phyloP scores from a whole-genome alignment of 306 rosid genomes.

The Chamaecrista fasciculata region DNA sequence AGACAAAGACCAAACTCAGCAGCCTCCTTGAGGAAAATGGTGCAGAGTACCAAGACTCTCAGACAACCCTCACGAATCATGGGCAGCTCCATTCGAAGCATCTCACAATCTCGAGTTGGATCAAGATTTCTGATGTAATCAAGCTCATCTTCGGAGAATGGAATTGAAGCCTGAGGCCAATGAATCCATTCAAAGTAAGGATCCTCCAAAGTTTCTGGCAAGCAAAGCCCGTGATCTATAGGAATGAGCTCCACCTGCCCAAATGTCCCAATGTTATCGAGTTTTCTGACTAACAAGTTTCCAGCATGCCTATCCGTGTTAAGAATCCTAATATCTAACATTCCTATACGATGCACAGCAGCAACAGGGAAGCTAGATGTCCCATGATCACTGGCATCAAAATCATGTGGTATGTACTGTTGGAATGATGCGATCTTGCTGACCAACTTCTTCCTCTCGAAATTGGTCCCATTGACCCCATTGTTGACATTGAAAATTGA shows the following conservation, averaged over 20 bases:
- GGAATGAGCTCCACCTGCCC: constrained; percentile 95
- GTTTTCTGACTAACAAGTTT: constrained; percentile 81
- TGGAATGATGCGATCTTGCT: constrained; percentile 96
- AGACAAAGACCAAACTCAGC: constrained; percentile 79
- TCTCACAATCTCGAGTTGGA: constrained; percentile 60
- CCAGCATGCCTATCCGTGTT: constrained; percentile 99
- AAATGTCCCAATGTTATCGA: constrained; percentile 72
- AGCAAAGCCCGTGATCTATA: constrained; percentile 96
- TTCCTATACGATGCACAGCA: constrained; percentile 94
- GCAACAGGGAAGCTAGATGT: constrained; percentile 89
- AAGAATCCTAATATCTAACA: constrained; percentile 91
- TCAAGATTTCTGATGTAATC: constrained; percentile 62
- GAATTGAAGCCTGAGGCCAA: constrained; percentile 99
- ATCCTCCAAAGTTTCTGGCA: constrained; percentile 91
- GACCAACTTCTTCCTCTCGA: constrained; percentile 59
- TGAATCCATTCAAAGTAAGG: constrained; percentile 99
- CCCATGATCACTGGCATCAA: constrained; percentile 99
- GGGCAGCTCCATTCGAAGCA: constrained; percentile 83
- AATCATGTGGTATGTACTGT: constrained; percentile 87
- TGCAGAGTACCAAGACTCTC: constrained; percentile 86
- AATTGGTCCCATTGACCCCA: constrained; percentile 72
- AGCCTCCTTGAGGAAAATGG: constrained; percentile 87
- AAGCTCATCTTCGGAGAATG: constrained; percentile 90
- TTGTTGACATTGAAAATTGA: constrained; percentile 92
- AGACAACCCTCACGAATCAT: constrained; percentile 96